phyloP scores from a whole-genome alignment of 257 asterid species.

The Verbena officinalis region DNA sequence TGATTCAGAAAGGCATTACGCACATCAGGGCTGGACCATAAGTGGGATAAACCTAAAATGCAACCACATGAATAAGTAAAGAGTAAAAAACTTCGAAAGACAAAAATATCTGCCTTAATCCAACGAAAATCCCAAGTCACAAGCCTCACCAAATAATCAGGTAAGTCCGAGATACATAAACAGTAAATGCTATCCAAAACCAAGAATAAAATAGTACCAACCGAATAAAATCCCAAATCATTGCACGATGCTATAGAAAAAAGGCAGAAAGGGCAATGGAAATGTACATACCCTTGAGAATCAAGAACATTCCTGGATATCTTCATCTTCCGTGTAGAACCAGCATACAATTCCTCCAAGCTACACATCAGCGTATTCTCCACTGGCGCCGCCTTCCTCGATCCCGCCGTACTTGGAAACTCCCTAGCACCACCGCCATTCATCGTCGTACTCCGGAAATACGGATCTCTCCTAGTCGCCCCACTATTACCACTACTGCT shows the following conservation, averaged over 20 bases:
- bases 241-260: not conserved
- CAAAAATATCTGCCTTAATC: no score
- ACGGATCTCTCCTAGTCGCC: slow-evolving; percentile 54
- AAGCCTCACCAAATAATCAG: slow-evolving; percentile 14
- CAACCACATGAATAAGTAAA: not conserved
- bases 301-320: slow-evolving; percentile 74
- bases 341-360: slow-evolving; percentile 86
- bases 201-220: slow-evolving; percentile 9
- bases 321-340: slow-evolving; percentile 89
- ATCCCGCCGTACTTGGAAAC: slow-evolving; percentile 39
- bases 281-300: slow-evolving; percentile 65
- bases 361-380: slow-evolving; percentile 79
- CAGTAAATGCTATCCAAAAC: not conserved
- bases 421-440: slow-evolving; percentile 49
- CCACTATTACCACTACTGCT: slow-evolving; percentile 33
- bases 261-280: not conserved
- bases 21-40: slow-evolving; percentile 1
- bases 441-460: slow-evolving; percentile 69
- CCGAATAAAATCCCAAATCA: slow-evolving; percentile 10
- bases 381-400: slow-evolving; percentile 72
- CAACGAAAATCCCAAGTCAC: not conserved
- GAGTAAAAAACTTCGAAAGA: not conserved
- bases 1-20: not conserved
- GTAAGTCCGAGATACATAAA: slow-evolving; percentile 4
- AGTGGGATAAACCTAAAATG: slow-evolving; percentile 17